Conservation (phyloP, 495 filamentous ascomycete genomes). For the Sordaria brevicollis region DNA sequence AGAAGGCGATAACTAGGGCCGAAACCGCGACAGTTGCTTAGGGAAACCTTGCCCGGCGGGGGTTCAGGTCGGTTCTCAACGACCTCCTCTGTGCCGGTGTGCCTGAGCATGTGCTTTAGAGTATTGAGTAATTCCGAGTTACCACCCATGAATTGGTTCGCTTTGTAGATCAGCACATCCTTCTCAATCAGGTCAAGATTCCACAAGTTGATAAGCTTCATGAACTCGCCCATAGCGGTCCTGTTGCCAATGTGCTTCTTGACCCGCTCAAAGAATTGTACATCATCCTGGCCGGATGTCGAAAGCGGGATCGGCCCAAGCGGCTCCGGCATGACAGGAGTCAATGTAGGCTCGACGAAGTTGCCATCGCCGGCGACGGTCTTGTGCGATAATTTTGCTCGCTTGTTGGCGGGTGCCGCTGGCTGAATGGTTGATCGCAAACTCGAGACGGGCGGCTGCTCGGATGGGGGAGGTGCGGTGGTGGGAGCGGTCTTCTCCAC, state of each 20-base stretch:
- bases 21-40: conserved; percentile 86
- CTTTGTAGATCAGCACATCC: conserved; percentile 67
- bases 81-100: conserved; percentile 61
- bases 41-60: conserved; percentile 63
- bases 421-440: conserved; percentile 23
- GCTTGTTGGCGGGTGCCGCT: conserved; percentile 37
- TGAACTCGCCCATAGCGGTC: conserved; percentile 81
- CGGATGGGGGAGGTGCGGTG: conserved; percentile 13
- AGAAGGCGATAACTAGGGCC: conserved; percentile 92
- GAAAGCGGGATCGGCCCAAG: conserved; percentile 62
- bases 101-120: conserved; percentile 70
- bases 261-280: conserved; percentile 89
- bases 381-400: conserved; percentile 54
- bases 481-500: conserved; percentile 27
- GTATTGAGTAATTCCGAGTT: conserved; percentile 78
- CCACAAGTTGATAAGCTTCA: conserved; percentile 92
- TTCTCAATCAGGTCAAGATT: conserved; percentile 83
- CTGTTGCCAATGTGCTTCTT: conserved; percentile 95
- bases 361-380: conserved; percentile 47
- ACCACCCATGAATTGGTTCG: conserved; percentile 73
- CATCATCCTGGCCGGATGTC: conserved; percentile 56
- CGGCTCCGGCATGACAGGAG: conserved; percentile 77
- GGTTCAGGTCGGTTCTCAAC: conserved; percentile 68
- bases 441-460: conserved; percentile 24
- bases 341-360: conserved; percentile 75